Conservation (phyloP, 225 moss, liverwort and hornwort genomes). For the Neckera pumila region DNA sequence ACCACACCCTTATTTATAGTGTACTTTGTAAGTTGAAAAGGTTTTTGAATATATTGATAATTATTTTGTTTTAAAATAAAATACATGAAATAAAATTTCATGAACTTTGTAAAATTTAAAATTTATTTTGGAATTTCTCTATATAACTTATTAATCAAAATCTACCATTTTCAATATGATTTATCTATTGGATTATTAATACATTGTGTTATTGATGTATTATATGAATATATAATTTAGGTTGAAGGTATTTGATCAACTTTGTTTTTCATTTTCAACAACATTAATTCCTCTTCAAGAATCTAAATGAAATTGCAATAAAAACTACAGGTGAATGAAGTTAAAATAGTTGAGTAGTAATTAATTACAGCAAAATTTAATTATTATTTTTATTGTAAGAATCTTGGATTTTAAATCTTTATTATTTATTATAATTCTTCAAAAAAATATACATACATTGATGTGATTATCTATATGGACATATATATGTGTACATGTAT, state of each 20-base stretch:
- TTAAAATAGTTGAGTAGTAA: neutral
- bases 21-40: no score
- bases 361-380: no score
- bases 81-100: neutral
- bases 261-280: neutral
- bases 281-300: neutral
- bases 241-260: neutral
- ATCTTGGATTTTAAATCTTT: neutral
- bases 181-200: neutral
- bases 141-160: no score
- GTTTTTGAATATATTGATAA: no score
- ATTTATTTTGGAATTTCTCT: neutral
- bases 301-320: neutral
- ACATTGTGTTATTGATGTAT: no score
- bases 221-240: accelerated
- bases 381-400: no score
- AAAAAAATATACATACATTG: no score
- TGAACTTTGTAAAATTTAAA: no score
- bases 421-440: no score
- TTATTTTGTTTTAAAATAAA: no score
- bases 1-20: neutral
- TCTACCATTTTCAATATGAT: neutral
- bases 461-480: no score
- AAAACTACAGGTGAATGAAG: neutral
- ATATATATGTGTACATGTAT: no score